Conservation (phyloP, 2,329 filamentous ascomycete genomes). For the Zarea fungicola region DNA sequence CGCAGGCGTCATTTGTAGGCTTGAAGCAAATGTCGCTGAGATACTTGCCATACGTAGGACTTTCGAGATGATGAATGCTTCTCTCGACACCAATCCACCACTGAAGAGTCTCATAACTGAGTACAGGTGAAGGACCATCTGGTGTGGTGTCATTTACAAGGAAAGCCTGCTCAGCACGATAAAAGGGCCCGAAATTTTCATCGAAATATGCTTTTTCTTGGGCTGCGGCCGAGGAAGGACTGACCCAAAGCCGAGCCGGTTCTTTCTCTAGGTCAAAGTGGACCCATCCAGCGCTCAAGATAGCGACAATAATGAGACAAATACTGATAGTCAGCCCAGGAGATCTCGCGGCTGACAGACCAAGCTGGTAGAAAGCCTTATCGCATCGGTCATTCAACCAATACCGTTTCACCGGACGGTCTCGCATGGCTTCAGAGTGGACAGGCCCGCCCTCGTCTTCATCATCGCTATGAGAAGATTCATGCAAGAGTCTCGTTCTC, state of each 20-base stretch:
- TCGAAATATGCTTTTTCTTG: constrained; percentile 95
- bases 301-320: constrained; percentile 67
- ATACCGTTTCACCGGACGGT: constrained; percentile 75
- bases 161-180: constrained; percentile 88
- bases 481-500: constrained; percentile 79
- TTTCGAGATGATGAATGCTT: constrained; percentile 67
- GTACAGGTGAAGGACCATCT: constrained; percentile 64
- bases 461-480: constrained; percentile 78
- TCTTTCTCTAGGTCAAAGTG: constrained; percentile 86
- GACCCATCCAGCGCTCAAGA: constrained; percentile 84
- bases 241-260: constrained; percentile 93
- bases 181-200: constrained; percentile 88
- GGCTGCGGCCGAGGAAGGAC: constrained; percentile 83
- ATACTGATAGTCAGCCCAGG: constrained; percentile 75
- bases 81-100: constrained; percentile 95
- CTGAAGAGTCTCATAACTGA: constrained; percentile 79
- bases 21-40: constrained; percentile 91
- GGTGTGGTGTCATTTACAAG: constrained; percentile 77
- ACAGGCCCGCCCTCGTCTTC: constrained; percentile 84
- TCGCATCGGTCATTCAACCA: constrained; percentile 80
- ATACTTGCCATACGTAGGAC: constrained; percentile 59
- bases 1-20: constrained; percentile 81
- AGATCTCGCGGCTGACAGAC: constrained; percentile 74
- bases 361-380: constrained; percentile 71
- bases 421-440: constrained; percentile 68